phyloP scores from a whole-genome alignment of 2,329 filamentous ascomycete species.

The Aspergillus sp. region DNA sequence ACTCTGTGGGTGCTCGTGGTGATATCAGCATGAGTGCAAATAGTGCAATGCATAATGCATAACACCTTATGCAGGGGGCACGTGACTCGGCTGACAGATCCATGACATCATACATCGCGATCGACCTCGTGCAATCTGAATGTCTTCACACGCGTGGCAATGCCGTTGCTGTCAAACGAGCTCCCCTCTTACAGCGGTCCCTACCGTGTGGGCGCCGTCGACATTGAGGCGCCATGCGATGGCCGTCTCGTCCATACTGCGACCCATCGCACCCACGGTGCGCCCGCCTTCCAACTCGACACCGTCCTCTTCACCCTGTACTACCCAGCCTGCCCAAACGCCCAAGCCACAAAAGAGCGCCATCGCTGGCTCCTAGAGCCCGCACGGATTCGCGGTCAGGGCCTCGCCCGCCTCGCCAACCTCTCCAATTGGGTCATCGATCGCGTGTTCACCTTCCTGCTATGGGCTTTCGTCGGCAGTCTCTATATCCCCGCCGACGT shows the following conservation, averaged over 20 bases:
- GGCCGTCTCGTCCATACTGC: background rate
- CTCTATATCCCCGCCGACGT: background rate
- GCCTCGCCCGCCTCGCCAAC: background rate
- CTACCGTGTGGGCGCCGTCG: background rate
- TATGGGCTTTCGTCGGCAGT: background rate
- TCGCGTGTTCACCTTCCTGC: background rate
- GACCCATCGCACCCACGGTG: background rate
- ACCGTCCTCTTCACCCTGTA: conserved; percentile 1
- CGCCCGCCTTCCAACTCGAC: background rate
- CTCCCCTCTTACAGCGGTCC: background rate
- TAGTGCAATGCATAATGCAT: too few species aligned
- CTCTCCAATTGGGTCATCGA: background rate
- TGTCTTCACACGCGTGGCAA: background rate
- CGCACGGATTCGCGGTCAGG: background rate
- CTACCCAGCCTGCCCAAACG: background rate
- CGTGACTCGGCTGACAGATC: too few species aligned
- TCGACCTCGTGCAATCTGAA: too few species aligned
- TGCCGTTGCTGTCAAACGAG: background rate
- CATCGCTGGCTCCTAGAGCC: background rate
- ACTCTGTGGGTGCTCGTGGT: too few species aligned
- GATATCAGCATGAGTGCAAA: too few species aligned
- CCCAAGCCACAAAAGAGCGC: background rate
- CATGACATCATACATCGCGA: too few species aligned
- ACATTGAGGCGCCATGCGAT: background rate
- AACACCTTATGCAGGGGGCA: too few species aligned